Base-by-base conservation (phyloP, 176 grass and related monocot genomes). In the Luzula sylvatica region DNA sequence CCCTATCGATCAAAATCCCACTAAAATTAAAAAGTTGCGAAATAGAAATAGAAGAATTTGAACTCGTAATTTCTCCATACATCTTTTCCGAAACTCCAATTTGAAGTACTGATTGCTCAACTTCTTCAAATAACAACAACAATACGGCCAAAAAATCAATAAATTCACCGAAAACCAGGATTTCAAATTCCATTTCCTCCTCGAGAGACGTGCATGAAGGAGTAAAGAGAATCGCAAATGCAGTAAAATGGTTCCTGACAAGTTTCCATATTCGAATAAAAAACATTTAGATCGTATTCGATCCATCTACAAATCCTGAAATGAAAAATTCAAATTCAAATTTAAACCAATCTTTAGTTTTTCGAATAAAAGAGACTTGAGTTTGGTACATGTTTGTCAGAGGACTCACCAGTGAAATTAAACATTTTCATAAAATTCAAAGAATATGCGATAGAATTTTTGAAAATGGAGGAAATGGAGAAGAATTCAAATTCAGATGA, bases 181-280 rank as follows among this genome's bases (percentile, higher is more conserved):
- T n/a, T n/a, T 69, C 66, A 68, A 38, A 78, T 44, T n/a, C n/a
- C n/a, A n/a, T n/a, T 46, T 65, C 64, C 67, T 49, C 51, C 47
- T 79, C 80, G 56, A 71, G 54, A 77, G 80, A 90, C 71, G 86
- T 90, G 24, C 72, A 90, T 63, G 80, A 85, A 62, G 86, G 86
- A 14, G 86, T 90, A 20, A 85, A 90, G 58, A 85, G 56, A 62
- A 90, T 90, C 58, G 86, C 86, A 48, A 77, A 58, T 59, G 71
- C 69, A 8, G 86, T 90, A 29, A 90, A 73, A 65, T 77, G 64
- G 64, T 90, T 90, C 15, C 65, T 90, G 29, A 90, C 86, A 52
- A 90, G 72, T n/a, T n/a, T n/a, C n/a, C n/a, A n/a, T n/a, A n/a
- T n/a, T n/a, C n/a, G n/a, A n/a, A n/a, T n/a, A n/a, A 85, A 85